Evolutionary conservation across 495 filamentous ascomycete genomes (phyloP).

Genomic region (Penicillium bialowiezense): DNA sequence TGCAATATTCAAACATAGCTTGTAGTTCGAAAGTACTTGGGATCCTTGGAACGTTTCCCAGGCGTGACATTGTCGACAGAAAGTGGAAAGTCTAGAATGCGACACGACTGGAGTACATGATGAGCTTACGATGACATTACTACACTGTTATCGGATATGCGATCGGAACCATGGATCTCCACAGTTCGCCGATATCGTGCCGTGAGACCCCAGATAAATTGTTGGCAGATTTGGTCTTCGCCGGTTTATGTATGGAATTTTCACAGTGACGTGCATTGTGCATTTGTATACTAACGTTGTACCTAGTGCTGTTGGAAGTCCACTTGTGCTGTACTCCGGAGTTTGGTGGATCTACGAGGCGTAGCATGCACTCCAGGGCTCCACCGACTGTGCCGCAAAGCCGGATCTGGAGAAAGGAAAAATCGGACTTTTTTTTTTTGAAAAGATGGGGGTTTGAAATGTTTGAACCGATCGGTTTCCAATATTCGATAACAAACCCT

Average conservation of each 20-base stretch:
- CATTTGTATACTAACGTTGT: slow-evolving; percentile 4
- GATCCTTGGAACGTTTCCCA: no score
- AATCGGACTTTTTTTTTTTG: no score
- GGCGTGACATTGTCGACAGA: no score
- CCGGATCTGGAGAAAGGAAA: slow-evolving; percentile 1
- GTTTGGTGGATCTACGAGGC: slow-evolving; percentile 22
- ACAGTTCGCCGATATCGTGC: no score
- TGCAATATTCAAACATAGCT: no score
- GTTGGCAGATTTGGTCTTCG: no score
- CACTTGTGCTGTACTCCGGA: slow-evolving; percentile 10
- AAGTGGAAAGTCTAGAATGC: no score
- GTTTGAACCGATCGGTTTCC: neutral
- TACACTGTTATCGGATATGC: slow-evolving; percentile 1
- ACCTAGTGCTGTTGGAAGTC: neutral
- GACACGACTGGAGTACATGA: no score
- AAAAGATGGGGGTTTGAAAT: neutral
- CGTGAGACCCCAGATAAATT: no score
- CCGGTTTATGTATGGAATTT: slow-evolving; percentile 10
- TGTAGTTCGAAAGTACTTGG: no score
- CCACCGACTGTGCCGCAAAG: slow-evolving; percentile 3
- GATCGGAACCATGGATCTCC: neutral
- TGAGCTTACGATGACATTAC: neutral
- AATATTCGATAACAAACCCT: no score
- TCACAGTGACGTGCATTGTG: slow-evolving; percentile 27
- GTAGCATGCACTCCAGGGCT: slow-evolving; percentile 14